Percentiles rank a stretch among this genome's conserved stretches.
Evolutionary conservation across 371 early-diverging fungal genomes (phyloP).

Genomic region (Furculomyces boomerangus): DNA sequence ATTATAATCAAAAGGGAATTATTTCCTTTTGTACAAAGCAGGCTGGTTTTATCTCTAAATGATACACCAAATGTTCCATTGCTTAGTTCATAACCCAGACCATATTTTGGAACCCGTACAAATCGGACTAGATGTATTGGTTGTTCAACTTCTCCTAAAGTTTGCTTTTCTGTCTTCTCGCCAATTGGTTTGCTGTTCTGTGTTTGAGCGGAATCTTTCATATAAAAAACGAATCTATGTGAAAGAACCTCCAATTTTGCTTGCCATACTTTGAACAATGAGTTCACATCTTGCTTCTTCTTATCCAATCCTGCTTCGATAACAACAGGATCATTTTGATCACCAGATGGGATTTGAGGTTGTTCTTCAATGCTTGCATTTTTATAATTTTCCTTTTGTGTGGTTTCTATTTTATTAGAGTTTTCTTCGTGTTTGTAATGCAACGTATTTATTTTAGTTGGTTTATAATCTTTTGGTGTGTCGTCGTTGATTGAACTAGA

Average conservation of each 20-base stretch:
- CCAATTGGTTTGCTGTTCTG: background rate
- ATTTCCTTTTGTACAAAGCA: background rate
- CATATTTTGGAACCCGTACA: conserved; percentile 4
- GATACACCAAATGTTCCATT: conserved; percentile 4
- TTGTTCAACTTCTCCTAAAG: background rate
- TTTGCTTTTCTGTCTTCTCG: background rate
- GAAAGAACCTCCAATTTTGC: conserved; percentile 1
- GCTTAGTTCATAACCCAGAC: conserved; percentile 2
- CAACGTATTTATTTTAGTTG: too few species aligned
- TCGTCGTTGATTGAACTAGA: too few species aligned
- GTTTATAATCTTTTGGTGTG: too few species aligned
- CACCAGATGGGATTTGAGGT: background rate
- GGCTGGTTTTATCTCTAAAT: conserved; percentile 3
- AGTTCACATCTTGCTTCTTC: background rate
- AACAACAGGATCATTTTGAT: background rate
- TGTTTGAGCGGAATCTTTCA: background rate
- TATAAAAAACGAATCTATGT: conserved; percentile 1
- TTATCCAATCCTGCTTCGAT: background rate
- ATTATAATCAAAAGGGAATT: background rate
- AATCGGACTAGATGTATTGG: conserved; percentile 4
- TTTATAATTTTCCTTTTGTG: background rate
- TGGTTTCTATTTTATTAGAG: too few species aligned
- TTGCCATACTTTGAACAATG: conserved; percentile 1
- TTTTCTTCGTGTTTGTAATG: too few species aligned
- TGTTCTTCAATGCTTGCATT: background rate